Conservation (phyloP, 139 green algal genomes). For the Coccomyxa sp. region DNA sequence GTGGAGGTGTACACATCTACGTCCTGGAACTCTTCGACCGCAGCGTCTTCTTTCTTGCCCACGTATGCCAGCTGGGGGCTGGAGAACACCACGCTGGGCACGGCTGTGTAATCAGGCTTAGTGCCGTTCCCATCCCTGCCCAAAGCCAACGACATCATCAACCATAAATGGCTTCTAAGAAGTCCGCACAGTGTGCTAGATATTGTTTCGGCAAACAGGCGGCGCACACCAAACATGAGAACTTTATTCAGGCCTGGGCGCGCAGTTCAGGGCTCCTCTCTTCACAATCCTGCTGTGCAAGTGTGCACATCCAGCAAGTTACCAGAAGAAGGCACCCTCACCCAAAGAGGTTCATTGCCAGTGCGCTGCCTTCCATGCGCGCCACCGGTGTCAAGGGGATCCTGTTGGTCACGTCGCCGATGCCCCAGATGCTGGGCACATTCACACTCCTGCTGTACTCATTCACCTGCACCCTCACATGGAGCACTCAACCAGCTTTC, state of each 20-base stretch:
- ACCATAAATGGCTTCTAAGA: background rate
- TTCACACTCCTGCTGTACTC: slow-evolving; percentile 69
- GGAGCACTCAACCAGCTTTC: background rate
- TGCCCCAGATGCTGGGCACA: slow-evolving; percentile 81
- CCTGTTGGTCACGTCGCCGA: slow-evolving; percentile 93
- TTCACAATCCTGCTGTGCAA: no score
- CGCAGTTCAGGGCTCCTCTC: no score
- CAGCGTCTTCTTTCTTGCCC: slow-evolving; percentile 86
- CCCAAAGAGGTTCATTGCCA: slow-evolving; percentile 80
- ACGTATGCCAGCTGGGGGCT: slow-evolving; percentile 85
- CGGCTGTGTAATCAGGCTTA: slow-evolving; percentile 17
- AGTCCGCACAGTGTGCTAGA: no score
- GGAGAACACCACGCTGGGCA: slow-evolving; percentile 76
- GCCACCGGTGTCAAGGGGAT: slow-evolving; percentile 79
- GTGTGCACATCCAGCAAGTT: slow-evolving; percentile 20
- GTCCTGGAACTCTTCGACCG: slow-evolving; percentile 56
- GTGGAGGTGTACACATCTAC: slow-evolving; percentile 88
- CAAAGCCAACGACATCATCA: background rate
- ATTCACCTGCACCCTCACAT: slow-evolving; percentile 66
- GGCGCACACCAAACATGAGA: no score
- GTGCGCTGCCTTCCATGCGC: slow-evolving; percentile 94
- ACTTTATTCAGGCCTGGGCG: no score
- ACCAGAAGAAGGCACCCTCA: slow-evolving; percentile 65
- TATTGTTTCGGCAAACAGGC: no score
- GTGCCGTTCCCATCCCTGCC: slow-evolving; percentile 14